phyloP scores from a whole-genome alignment of 345 rosid genomes.

The Gossypium bickii region DNA sequence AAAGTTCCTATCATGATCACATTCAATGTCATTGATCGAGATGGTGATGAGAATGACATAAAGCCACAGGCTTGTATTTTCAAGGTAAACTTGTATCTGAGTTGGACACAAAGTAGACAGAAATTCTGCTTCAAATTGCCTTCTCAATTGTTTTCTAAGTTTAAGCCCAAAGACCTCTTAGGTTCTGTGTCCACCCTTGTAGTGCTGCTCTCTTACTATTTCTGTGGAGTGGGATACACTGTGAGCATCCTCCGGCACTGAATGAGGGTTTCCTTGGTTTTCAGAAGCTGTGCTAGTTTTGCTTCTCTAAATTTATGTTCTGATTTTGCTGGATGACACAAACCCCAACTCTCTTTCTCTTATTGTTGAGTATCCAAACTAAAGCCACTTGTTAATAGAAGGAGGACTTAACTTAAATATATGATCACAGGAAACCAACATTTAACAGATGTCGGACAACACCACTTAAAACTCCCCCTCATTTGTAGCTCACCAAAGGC shows the following conservation, averaged over 20 bases:
- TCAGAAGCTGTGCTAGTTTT: neutral
- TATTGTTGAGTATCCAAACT: no score
- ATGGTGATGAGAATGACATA: constrained; percentile 54
- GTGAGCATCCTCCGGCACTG: neutral
- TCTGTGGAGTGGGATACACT: neutral
- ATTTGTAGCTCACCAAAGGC: neutral
- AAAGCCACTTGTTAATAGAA: no score
- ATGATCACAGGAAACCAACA: neutral
- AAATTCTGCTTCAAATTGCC: neutral
- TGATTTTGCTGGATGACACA: neutral
- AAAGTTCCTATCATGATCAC: constrained; percentile 96
- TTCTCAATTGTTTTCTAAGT: neutral
- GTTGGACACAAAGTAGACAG: neutral
- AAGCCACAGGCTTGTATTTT: constrained; percentile 96
- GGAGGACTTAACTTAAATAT: neutral
- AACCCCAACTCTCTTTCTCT: neutral
- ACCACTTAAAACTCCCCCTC: neutral
- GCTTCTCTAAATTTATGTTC: neutral
- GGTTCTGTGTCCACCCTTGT: neutral
- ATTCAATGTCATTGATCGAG: constrained; percentile 85
- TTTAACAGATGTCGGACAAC: neutral
- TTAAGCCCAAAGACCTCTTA: neutral
- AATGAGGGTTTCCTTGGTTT: neutral
- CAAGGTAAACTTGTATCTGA: constrained; percentile 50
- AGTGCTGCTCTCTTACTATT: neutral